These are phyloP conservation scores for Amanita phalloides DNA, from an alignment of 768 basidiomycete species.

Conservation along the genomic window DNA sequence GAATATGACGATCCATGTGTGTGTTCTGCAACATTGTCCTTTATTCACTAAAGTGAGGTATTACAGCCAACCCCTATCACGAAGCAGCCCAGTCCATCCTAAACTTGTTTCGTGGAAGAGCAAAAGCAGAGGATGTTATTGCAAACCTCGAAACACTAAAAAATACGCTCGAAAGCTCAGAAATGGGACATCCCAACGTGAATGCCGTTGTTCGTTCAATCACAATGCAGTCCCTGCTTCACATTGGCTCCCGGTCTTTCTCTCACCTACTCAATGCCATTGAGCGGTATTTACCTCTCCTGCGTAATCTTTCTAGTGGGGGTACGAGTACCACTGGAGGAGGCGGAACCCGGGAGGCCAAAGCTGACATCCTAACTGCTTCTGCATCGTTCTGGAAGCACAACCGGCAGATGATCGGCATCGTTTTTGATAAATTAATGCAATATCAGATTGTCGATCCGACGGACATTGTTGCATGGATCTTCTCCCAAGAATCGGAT, in stretches of 20 bases:
- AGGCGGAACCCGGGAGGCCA: slow-evolving; percentile 40
- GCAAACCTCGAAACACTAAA: slow-evolving; percentile 62
- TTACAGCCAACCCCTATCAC: slow-evolving; percentile 57
- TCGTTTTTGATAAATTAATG: slow-evolving; percentile 96
- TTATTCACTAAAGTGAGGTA: neutral
- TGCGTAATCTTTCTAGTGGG: slow-evolving; percentile 52
- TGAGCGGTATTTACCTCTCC: slow-evolving; percentile 79
- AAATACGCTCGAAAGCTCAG: slow-evolving; percentile 48
- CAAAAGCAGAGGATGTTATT: slow-evolving; percentile 74
- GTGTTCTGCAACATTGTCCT: neutral
- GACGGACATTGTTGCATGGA: slow-evolving; percentile 80
- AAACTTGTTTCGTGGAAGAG: slow-evolving; percentile 70
- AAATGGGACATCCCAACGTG: slow-evolving; percentile 48
- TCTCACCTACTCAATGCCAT: slow-evolving; percentile 97
- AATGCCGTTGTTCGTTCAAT: slow-evolving; percentile 66
- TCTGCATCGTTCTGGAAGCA: slow-evolving; percentile 75
- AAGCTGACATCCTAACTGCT: slow-evolving; percentile 60
- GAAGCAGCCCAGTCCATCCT: slow-evolving; percentile 74
- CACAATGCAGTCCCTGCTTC: slow-evolving; percentile 77
- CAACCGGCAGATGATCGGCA: slow-evolving; percentile 78
- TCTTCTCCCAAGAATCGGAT: slow-evolving; percentile 50
- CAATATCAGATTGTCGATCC: slow-evolving; percentile 98
- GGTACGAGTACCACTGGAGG: slow-evolving; percentile 25
- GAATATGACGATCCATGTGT: slow-evolving; percentile 74
- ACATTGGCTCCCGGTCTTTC: slow-evolving; percentile 91